Evolutionary conservation across 163 green algal genomes (phyloP), one percentile per base, ranked within the genome.

Genomic region (Chlorella variabilis): DNA sequence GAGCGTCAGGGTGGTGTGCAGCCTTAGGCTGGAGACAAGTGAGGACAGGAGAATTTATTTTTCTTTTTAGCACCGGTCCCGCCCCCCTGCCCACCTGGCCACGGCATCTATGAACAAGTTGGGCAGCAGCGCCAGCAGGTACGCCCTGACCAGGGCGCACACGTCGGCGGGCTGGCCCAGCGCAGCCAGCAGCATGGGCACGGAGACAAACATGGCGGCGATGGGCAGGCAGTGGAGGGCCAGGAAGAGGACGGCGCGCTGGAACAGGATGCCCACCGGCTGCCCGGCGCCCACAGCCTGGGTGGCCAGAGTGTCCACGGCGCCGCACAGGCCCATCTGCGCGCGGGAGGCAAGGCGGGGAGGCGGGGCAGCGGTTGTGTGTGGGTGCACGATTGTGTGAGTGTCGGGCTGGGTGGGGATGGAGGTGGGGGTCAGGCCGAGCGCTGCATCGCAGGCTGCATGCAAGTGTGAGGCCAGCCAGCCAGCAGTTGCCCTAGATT

Each of bases 101-200:
- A 91, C 11, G 1, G 80, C 86, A 61, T 92, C 88, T 4, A 92
- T 51, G 70, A 81, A 92, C 36, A 92, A 66, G 41, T 66, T 77
- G 23, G 88, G 88, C 45, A 92, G 73, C 61, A 86, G 74, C 21
- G 71, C 67, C 67, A 86, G 29, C 3, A 90, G 69, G 82, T 90
- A 92, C 2, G 75, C 45, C 6, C 39, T 42, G 41, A 89, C 83
- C 61, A 85, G 66, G 23, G 15, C 42, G 27, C 42, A 58, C 29
- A 92, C 33, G 8, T 68, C 62, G 0, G 75, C 31, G 25, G 84
- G 78, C 68, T 84, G 70, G 18, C 84, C 84, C 59, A 84, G 42
- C 17, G 39, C 65, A 5, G 31, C 38, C 69, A 89, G 62, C 36
- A 84, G 61, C 48, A 25, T 11, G 2, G 88, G 88, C 62, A 88